Percentiles rank a stretch among this genome's conserved stretches.
Evolutionary conservation across 768 basidiomycete species (phyloP).

Genomic region (Rubroboletus satanas): DNA sequence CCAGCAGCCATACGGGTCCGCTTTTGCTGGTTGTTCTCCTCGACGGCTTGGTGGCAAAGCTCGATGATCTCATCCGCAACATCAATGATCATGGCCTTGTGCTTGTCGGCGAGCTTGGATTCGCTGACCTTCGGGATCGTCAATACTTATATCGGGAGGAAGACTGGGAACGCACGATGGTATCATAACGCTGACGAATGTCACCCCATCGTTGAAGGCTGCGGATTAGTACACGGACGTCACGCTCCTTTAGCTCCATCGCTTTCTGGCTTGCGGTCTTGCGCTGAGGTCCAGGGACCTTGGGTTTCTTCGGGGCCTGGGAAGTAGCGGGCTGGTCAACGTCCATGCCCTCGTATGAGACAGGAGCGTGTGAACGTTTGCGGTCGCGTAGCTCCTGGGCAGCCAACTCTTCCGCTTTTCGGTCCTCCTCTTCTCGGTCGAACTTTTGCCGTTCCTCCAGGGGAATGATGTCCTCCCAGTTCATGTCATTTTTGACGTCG

Average conservation of each 20-base stretch:
- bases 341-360: conserved; percentile 94
- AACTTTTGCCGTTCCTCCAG: conserved; percentile 82
- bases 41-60: conserved; percentile 77
- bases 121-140: conserved; percentile 66
- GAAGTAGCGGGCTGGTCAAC: conserved; percentile 67
- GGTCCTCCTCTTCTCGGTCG: conserved; percentile 76
- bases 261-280: conserved; percentile 93
- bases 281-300: conserved; percentile 64
- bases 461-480: conserved; percentile 99
- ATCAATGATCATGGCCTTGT: conserved; percentile 86
- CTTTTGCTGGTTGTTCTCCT: conserved; percentile 79
- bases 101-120: conserved; percentile 89
- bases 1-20: conserved; percentile 71
- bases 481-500: conserved; percentile 98
- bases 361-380: conserved; percentile 81
- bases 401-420: conserved; percentile 66
- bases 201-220: conserved; percentile 98
- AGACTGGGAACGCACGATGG: conserved; percentile 63
- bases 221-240: conserved; percentile 90
- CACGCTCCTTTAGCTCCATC: conserved; percentile 95
- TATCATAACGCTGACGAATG: conserved; percentile 88
- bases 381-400: conserved; percentile 67
- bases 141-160: neutral
- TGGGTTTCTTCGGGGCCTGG: conserved; percentile 70
- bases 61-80: conserved; percentile 92